These are phyloP conservation scores for Bassia scoparia DNA, from an alignment of 148 eudicot species.

Conservation along the genomic window DNA sequence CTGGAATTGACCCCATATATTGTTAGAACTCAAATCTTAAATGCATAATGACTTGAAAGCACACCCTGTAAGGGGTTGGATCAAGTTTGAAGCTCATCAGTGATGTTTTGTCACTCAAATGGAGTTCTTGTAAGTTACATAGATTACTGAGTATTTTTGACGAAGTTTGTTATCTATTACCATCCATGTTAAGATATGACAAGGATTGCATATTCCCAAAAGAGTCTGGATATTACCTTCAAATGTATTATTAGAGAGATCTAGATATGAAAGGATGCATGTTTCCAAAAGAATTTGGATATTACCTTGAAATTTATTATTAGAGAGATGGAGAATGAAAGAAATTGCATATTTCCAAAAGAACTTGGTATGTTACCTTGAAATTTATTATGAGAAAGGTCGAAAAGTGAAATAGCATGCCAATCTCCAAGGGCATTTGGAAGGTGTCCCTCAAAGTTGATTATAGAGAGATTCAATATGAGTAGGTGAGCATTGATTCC, in stretches of 20 bases:
- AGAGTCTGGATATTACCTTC: neutral
- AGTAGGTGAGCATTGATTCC: neutral
- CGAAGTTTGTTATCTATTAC: neutral
- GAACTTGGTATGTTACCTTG: neutral
- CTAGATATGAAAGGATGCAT: neutral
- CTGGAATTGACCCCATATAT: constrained; percentile 28
- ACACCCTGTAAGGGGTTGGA: constrained; percentile 9
- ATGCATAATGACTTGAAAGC: neutral
- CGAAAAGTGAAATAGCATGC: neutral
- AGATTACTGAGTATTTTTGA: neutral
- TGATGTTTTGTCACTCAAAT: neutral
- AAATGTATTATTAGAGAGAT: neutral
- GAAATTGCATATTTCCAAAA: constrained; percentile 14
- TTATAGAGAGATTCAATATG: neutral
- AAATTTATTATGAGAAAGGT: neutral
- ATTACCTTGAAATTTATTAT: too few species aligned
- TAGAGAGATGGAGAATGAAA: too few species aligned
- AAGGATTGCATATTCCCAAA: neutral
- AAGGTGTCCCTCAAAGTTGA: neutral
- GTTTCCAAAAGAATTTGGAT: too few species aligned
- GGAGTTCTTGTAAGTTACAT: constrained; percentile 5
- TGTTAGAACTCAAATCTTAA: constrained; percentile 23
- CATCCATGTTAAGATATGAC: neutral
- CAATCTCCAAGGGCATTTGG: constrained; percentile 1
- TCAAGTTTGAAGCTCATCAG: constrained; percentile 1